Base-by-base conservation (phyloP, 371 early-diverging fungal genomes). In the Syncephalastrum racemosum region DNA sequence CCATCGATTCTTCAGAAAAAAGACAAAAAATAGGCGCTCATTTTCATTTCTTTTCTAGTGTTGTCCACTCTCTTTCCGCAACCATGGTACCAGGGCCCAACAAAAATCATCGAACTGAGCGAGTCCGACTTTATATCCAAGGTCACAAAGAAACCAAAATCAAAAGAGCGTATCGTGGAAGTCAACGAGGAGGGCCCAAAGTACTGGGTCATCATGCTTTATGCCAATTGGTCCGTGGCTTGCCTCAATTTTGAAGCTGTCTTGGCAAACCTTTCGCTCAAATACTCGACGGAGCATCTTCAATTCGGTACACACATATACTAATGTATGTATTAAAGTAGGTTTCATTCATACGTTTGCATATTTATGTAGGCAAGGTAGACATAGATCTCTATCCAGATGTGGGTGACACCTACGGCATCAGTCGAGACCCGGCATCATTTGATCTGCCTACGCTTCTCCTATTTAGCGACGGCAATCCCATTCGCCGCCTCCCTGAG, bases 11-110 rank as follows among this genome's bases (percentile, higher is more conserved):
- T 27, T 7, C 27, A 27, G 7, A 4, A 27, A 27, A 27, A 7
- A 27, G 7, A 27, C 27, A 27, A 7, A 27, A 27, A 7, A 27
- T 6, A 27, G n/a, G n/a, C n/a, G 36, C 45, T 19, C n/a, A 44
- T 27, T 49, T 20, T 39, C 22, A 12, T 54, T 36, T 46, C n/a
- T 16, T 27, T 27, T 51, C 3, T 56, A 83, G 83, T 59, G 0
- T 51, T 84, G 27, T 84, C 81, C 15, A 70, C 77, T 16, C 47
- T 78, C 2, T 68, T 81, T 25, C 82, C 82, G 36, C 85, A 82
- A 36, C 85, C 85, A 14, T 70, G 83, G 61, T 84, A 84, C 51
- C 79, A 69, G 27, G 85, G 85, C 1, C 79, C 85, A 7, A 77
- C 77, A 20, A 72, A 76, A 23, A 72, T 79, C 49, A 50, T 51